These are phyloP conservation scores for Aspergillus diversus DNA, from an alignment of 495 filamentous ascomycete species.

Conservation along the genomic window DNA sequence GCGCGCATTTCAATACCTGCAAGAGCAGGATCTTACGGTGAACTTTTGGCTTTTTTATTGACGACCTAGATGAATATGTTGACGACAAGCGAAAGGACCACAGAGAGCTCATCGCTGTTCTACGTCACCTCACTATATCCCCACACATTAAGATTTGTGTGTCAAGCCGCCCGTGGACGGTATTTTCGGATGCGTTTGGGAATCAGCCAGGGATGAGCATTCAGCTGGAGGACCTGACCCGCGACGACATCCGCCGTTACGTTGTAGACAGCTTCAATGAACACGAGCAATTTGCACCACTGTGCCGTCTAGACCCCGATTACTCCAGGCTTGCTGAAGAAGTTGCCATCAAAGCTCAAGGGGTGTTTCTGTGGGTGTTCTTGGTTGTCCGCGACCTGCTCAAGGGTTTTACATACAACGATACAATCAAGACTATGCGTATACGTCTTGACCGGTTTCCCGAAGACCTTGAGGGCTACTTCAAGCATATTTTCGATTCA, in stretches of 20 bases:
- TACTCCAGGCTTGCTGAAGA: background rate
- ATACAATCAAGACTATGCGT: background rate
- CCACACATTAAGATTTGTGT: background rate
- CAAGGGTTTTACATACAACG: background rate
- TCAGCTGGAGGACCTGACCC: background rate
- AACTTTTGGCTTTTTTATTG: constrained; percentile 8
- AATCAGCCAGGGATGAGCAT: background rate
- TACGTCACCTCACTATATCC: background rate
- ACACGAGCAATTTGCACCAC: background rate
- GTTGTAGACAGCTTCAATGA: background rate
- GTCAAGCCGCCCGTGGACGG: background rate
- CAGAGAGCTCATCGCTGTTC: background rate
- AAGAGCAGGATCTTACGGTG: background rate
- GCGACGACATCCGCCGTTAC: background rate
- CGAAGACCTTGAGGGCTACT: background rate
- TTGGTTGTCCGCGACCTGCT: background rate
- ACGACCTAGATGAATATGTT: background rate
- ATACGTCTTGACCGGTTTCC: background rate
- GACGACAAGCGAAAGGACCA: background rate
- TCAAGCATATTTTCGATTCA: background rate
- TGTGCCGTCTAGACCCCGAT: background rate
- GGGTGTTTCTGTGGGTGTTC: background rate
- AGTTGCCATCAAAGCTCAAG: background rate
- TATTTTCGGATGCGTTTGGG: background rate
- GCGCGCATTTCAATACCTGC: background rate